A percentile compares a stretch with the other conserved stretches of the same genome.
Conservation (phyloP, 73 alveolate species). For the Paramecium bursaria region DNA sequence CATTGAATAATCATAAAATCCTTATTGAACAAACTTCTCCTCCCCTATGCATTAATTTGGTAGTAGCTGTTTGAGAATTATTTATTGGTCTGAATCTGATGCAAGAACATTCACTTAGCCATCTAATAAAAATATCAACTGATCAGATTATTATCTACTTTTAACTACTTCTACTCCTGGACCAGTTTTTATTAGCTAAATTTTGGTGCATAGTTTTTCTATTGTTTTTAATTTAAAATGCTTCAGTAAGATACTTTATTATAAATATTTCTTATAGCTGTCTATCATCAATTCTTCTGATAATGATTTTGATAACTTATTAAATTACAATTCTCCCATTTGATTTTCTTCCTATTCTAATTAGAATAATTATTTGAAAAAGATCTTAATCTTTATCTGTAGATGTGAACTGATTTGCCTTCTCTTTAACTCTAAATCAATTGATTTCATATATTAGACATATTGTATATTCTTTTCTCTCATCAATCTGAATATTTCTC, state of each 20-base stretch:
- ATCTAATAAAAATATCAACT: neutral
- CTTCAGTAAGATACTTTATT: neutral
- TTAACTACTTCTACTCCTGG: slow-evolving; percentile 57
- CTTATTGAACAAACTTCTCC: slow-evolving; percentile 33
- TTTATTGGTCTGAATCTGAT: neutral
- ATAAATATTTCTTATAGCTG: neutral
- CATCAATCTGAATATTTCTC: slow-evolving; percentile 52
- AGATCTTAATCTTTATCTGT: slow-evolving; percentile 26
- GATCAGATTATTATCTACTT: slow-evolving; percentile 3
- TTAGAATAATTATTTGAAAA: slow-evolving; percentile 1
- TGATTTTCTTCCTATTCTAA: slow-evolving; percentile 35
- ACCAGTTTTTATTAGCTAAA: neutral
- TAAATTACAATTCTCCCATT: slow-evolving; percentile 24
- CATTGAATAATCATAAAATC: slow-evolving; percentile 41
- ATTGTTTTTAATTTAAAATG: slow-evolving; percentile 16
- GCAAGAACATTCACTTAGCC: slow-evolving; percentile 9
- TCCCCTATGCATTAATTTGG: slow-evolving; percentile 27
- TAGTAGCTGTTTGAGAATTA: neutral
- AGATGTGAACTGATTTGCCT: slow-evolving; percentile 1
- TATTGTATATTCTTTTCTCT: slow-evolving; percentile 13
- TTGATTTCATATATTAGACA: slow-evolving; percentile 31
- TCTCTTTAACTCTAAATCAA: neutral
- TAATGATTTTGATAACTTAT: slow-evolving; percentile 22
- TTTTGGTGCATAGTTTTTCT: slow-evolving; percentile 14
- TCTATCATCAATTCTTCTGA: slow-evolving; percentile 47